Evolutionary conservation across 108 stramenopile genomes (phyloP).

Genomic region (Cyclostephanos tholiformis): DNA sequence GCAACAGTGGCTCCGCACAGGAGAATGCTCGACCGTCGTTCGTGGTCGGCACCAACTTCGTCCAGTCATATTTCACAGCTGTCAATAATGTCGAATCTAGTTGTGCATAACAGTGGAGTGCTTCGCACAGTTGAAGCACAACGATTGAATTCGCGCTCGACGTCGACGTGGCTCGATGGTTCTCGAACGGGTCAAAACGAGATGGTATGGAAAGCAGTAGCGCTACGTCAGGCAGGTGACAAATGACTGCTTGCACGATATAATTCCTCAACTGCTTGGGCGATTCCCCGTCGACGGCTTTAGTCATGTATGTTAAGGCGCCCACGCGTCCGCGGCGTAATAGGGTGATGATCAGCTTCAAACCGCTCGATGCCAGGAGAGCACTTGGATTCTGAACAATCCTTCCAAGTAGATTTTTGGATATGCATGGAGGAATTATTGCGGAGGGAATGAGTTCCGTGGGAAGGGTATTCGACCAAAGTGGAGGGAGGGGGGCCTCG

Average conservation of each 20-base stretch:
- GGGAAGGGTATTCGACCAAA: neutral
- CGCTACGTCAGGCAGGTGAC: constrained; percentile 64
- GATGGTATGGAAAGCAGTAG: constrained; percentile 57
- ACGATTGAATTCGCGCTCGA: constrained; percentile 32
- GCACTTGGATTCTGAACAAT: constrained; percentile 60
- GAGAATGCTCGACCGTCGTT: constrained; percentile 22
- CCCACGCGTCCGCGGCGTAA: constrained; percentile 49
- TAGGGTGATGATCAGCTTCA: constrained; percentile 54
- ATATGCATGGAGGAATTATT: constrained; percentile 55
- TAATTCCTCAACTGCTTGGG: constrained; percentile 14
- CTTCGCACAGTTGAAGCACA: constrained; percentile 37
- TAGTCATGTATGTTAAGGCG: neutral
- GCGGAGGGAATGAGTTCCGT: constrained; percentile 24
- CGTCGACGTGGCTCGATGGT: neutral
- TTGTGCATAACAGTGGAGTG: constrained; percentile 46
- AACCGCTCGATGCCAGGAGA: constrained; percentile 53
- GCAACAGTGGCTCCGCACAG: constrained; percentile 33
- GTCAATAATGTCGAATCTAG: constrained; percentile 42
- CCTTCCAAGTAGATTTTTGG: constrained; percentile 56
- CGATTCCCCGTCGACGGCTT: neutral
- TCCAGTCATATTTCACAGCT: constrained; percentile 67
- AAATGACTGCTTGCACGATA: constrained; percentile 23
- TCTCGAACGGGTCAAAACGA: constrained; percentile 54
- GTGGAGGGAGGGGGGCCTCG: constrained; percentile 49
- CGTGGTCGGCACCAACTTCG: constrained; percentile 62